phyloP scores from a whole-genome alignment of 2,329 filamentous ascomycete species.

The Sclerotinia borealis region DNA sequence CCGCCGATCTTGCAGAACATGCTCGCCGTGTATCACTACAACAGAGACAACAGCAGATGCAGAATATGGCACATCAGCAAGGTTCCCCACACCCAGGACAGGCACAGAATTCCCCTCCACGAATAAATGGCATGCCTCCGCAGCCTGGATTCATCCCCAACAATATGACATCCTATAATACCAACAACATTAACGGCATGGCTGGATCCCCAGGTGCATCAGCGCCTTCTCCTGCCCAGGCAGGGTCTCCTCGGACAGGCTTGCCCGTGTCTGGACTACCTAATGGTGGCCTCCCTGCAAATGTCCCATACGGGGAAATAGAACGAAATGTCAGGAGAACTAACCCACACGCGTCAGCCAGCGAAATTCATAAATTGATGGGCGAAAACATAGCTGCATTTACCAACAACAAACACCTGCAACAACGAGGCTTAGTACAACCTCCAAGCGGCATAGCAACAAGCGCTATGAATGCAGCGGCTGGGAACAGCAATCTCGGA shows the following conservation, averaged over 20 bases:
- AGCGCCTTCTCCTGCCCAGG: slow-evolving; percentile 24
- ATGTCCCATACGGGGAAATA: slow-evolving; percentile 2
- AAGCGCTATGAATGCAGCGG: slow-evolving; percentile 45
- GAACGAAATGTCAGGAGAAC: background rate
- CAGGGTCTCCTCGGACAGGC: slow-evolving; percentile 28
- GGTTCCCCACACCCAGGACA: slow-evolving; percentile 25
- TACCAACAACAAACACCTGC: slow-evolving; percentile 9
- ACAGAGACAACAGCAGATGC: slow-evolving; percentile 26
- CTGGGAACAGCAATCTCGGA: slow-evolving; percentile 33
- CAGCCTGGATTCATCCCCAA: slow-evolving; percentile 32
- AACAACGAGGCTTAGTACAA: slow-evolving; percentile 33
- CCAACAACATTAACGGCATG: slow-evolving; percentile 42
- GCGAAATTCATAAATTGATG: slow-evolving; percentile 21
- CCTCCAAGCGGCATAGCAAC: slow-evolving; percentile 40
- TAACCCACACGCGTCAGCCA: slow-evolving; percentile 2
- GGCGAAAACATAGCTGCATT: slow-evolving; percentile 31
- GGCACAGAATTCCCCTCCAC: slow-evolving; percentile 36
- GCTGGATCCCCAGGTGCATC: slow-evolving; percentile 33
- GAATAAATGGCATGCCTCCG: slow-evolving; percentile 27
- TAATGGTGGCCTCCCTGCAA: slow-evolving; percentile 5
- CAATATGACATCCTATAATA: slow-evolving; percentile 47
- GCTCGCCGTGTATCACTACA: slow-evolving; percentile 53
- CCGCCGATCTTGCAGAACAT: slow-evolving; percentile 54
- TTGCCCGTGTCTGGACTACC: slow-evolving; percentile 16
- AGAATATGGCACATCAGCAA: slow-evolving; percentile 24